Evolutionary conservation across 2,329 filamentous ascomycete genomes (phyloP), one percentile per base, ranked within the genome.

Genomic region (Emericellopsis cladophorae): DNA sequence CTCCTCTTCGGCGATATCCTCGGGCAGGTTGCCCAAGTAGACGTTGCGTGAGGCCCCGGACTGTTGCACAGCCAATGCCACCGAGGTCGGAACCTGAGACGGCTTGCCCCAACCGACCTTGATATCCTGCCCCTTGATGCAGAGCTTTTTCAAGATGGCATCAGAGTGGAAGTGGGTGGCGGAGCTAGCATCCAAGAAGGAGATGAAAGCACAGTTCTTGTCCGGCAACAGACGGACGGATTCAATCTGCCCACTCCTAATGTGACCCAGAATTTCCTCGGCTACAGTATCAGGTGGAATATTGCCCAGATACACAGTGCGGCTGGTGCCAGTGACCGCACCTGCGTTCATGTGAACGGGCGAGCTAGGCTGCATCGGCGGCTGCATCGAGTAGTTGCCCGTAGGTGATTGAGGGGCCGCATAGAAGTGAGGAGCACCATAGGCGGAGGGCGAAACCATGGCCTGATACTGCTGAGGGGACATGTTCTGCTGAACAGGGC

Each of bases 161-260:
- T 98, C 92, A 16, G 92, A 98, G 70, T 98, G 92, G 68, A 98
- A 98, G 61, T 98, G 92, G 18, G 90, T 96, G 42, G 92, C 92
- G 24, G 92, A 95, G 67, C 89, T 95, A 54, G 89, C 88, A 57
- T 98, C 92, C 49, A 98, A 72, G 70, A 98, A 98, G 7, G 92
- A 98, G 59, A 98, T 96, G 72, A 98, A 98, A 44, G 92, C 92
- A 58, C 92, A 98, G 73, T 96, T 98, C 85, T 96, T 98, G 66
- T 98, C 92, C 21, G 90, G 87, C 42, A 98, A 72, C 49, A 98
- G 75, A 52, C 92, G 84, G 40, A 98, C 92, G n/a, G 92, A 96
- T 68, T 98, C 92, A 54, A 98, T 96, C 60, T 96, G 92, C 21
- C 92, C 92, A 62, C 92, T 96, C 48, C 92, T 79, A 45, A 98